These are phyloP conservation scores for Hirschioporus abietinus DNA, from an alignment of 768 basidiomycete species.

Conservation along the genomic window DNA sequence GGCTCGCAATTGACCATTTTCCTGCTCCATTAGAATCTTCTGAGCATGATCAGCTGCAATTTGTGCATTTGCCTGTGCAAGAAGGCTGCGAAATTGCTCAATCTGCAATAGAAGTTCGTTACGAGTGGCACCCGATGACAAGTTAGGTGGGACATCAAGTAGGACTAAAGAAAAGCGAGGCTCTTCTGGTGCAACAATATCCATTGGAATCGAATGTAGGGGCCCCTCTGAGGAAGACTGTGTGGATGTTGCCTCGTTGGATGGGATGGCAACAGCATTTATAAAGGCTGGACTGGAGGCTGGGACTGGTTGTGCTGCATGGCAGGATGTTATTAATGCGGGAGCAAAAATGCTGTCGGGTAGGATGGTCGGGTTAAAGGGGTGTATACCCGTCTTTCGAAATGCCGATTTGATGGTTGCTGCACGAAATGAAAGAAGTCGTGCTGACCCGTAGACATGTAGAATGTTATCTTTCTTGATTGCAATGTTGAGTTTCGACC, in stretches of 20 bases:
- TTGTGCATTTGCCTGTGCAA: constrained; percentile 13
- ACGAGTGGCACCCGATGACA: background rate
- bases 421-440: constrained; percentile 13
- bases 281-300: constrained; percentile 7
- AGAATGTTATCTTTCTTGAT: constrained; percentile 28
- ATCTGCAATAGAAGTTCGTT: constrained; percentile 3
- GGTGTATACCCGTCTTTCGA: constrained; percentile 26
- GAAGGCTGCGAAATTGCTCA: constrained; percentile 13
- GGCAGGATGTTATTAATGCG: constrained; percentile 3
- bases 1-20: constrained; percentile 23
- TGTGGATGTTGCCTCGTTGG: too few species aligned
- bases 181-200: background rate
- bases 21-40: constrained; percentile 23
- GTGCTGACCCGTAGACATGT: constrained; percentile 20
- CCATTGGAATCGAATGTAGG: too few species aligned
- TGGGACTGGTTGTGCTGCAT: constrained; percentile 6
- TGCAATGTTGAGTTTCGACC: constrained; percentile 11
- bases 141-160: background rate
- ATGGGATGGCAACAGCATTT: constrained; percentile 2
- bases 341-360: constrained; percentile 3
- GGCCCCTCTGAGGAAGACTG: too few species aligned
- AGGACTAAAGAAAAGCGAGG: background rate
- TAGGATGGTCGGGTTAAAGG: constrained; percentile 21
- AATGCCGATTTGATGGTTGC: constrained; percentile 28
- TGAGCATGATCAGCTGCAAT: constrained; percentile 19